phyloP scores from a whole-genome alignment of 441 rosid genomes.

The Jatropha multifida region DNA sequence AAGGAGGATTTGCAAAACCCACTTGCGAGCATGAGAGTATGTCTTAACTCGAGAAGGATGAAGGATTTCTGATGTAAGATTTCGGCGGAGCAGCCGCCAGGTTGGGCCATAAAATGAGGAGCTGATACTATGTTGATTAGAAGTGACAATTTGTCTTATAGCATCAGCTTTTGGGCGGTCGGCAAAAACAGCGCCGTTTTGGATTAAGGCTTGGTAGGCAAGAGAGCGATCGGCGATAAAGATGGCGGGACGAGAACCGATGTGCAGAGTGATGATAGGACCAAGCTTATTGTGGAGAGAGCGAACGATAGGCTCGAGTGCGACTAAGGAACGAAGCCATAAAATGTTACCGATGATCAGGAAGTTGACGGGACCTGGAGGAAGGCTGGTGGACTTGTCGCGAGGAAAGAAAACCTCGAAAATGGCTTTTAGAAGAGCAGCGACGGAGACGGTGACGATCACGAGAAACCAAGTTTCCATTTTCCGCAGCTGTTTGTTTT shows the following conservation, averaged over 20 bases:
- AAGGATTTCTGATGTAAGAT: slow-evolving; percentile 36
- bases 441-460: background rate
- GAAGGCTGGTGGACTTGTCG: background rate
- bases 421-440: background rate
- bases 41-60: slow-evolving; percentile 36
- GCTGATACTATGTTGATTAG: slow-evolving; percentile 36
- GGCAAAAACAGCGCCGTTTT: slow-evolving; percentile 34
- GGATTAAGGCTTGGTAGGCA: slow-evolving; percentile 36
- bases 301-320: slow-evolving; percentile 28
- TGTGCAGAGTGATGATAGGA: slow-evolving; percentile 27
- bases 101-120: slow-evolving; percentile 36
- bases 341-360: background rate
- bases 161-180: slow-evolving; percentile 30
- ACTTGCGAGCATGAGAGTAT: slow-evolving; percentile 29
- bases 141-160: slow-evolving; percentile 3
- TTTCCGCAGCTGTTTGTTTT: too few species aligned
- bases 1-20: slow-evolving; percentile 33
- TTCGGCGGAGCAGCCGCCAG: slow-evolving; percentile 42
- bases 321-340: slow-evolving; percentile 14
- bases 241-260: slow-evolving; percentile 26
- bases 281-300: slow-evolving; percentile 32
- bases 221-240: slow-evolving; percentile 31
- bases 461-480: background rate
- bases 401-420: background rate
- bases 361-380: background rate